These are phyloP conservation scores for Nicotiana rustica DNA, from an alignment of 305 asterid species.

Conservation along the genomic window DNA sequence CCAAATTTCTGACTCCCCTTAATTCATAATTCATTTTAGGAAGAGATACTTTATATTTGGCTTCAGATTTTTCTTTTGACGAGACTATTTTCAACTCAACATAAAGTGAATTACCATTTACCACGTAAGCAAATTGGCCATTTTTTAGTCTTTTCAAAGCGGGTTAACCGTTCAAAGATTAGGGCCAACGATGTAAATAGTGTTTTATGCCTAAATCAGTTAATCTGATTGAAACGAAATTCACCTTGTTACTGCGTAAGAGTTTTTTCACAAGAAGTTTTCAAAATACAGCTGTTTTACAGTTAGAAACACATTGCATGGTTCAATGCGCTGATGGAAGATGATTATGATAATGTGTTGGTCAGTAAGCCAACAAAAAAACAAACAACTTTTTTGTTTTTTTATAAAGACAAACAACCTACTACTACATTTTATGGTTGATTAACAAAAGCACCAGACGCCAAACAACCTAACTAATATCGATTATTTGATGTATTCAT, in stretches of 20 bases:
- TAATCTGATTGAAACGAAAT: background rate
- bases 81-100: background rate
- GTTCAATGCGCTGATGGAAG: background rate
- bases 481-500: background rate
- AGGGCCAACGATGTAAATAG: too few relatives aligned
- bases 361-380: background rate
- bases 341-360: background rate
- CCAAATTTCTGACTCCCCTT: background rate
- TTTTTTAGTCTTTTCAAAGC: too few relatives aligned
- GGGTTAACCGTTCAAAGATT: too few relatives aligned
- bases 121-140: too few relatives aligned
- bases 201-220: background rate
- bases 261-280: too few relatives aligned
- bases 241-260: background rate
- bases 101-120: too few relatives aligned
- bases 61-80: background rate
- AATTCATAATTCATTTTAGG: background rate
- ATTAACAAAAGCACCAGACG: background rate
- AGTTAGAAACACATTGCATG: background rate
- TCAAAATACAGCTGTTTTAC: background rate
- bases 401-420: background rate
- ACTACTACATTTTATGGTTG: background rate
- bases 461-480: conserved; percentile 23
- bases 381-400: background rate
- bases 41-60: too few relatives aligned